A percentile compares a stretch with the other conserved stretches of the same genome.
Conservation (phyloP, 768 basidiomycete species). For the Floccularia luteovirens region DNA sequence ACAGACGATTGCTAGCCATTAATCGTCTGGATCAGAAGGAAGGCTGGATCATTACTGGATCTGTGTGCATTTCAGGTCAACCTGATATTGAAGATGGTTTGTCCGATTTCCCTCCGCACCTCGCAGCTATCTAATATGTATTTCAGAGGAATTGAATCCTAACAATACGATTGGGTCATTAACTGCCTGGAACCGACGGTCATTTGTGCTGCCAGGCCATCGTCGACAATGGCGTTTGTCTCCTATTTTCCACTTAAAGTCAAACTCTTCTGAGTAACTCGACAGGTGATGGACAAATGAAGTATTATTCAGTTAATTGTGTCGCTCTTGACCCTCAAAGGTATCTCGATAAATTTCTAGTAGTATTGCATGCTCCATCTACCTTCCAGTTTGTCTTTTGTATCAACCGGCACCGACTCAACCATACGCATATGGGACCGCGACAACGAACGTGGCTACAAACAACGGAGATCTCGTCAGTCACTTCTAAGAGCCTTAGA, state of each 20-base stretch:
- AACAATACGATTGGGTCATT: constrained; percentile 43
- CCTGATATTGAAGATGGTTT: constrained; percentile 25
- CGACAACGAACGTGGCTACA: constrained; percentile 10
- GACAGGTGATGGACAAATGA: constrained; percentile 13
- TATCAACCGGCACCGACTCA: constrained; percentile 24
- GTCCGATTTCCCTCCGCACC: too few relatives aligned
- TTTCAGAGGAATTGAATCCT: constrained; percentile 28
- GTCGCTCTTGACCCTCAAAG: constrained; percentile 44
- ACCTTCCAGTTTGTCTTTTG: not conserved
- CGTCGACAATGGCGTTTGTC: not conserved
- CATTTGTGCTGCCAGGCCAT: constrained; percentile 5
- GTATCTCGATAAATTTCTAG: constrained; percentile 16
- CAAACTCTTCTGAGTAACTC: not conserved
- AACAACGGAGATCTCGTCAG: constrained; percentile 2
- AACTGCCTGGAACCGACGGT: constrained; percentile 23
- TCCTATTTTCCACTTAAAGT: not conserved
- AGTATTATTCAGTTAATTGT: constrained; percentile 50
- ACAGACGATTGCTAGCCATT: constrained; percentile 28
- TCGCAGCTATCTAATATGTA: too few relatives aligned
- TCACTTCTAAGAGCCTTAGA: not conserved
- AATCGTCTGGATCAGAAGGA: constrained; percentile 42
- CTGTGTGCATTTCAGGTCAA: constrained; percentile 37
- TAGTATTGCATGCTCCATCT: not conserved
- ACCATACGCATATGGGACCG: constrained; percentile 34
- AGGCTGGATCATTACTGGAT: constrained; percentile 32